phyloP scores from a whole-genome alignment of 1,284 basidiomycete species.

The Waitea zeae region DNA sequence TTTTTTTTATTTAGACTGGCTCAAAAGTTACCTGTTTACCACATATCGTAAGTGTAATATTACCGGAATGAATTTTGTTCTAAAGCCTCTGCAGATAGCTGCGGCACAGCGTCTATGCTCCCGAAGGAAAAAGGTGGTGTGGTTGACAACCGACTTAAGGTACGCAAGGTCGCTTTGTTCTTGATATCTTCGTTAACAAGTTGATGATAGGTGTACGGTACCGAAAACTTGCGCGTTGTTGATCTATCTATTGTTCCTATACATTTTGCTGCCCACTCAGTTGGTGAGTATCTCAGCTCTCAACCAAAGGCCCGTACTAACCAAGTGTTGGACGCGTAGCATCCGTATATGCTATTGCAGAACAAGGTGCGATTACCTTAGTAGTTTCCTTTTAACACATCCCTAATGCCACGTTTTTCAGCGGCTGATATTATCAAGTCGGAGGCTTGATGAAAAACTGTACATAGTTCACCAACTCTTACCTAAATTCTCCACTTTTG shows the following conservation, averaged over 20 bases:
- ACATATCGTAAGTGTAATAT: conserved; percentile 16
- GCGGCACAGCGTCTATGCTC: conserved; percentile 37
- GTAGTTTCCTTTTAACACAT: not conserved
- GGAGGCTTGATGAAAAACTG: not conserved
- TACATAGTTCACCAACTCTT: not conserved
- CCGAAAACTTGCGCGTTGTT: conserved; percentile 31
- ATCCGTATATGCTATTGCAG: conserved; percentile 8
- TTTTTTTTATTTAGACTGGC: conserved; percentile 10
- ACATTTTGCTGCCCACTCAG: conserved; percentile 24
- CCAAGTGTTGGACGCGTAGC: conserved; percentile 4
- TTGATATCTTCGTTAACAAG: no score
- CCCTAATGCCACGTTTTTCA: not conserved
- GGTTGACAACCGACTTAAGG: conserved; percentile 29
- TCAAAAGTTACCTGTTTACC: conserved; percentile 12
- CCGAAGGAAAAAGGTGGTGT: conserved; percentile 40
- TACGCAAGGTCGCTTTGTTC: no score
- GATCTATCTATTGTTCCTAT: conserved; percentile 27
- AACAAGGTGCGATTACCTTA: conserved; percentile 3
- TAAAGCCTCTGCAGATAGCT: no score
- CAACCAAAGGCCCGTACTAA: no score
- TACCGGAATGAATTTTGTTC: no score
- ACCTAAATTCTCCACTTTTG: not conserved
- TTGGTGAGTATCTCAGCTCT: no score
- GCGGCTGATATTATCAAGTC: conserved; percentile 8
- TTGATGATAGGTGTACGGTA: conserved; percentile 30